These are phyloP conservation scores for Amanita phalloides DNA, from an alignment of 768 basidiomycete genomes.

Conservation along the genomic window DNA sequence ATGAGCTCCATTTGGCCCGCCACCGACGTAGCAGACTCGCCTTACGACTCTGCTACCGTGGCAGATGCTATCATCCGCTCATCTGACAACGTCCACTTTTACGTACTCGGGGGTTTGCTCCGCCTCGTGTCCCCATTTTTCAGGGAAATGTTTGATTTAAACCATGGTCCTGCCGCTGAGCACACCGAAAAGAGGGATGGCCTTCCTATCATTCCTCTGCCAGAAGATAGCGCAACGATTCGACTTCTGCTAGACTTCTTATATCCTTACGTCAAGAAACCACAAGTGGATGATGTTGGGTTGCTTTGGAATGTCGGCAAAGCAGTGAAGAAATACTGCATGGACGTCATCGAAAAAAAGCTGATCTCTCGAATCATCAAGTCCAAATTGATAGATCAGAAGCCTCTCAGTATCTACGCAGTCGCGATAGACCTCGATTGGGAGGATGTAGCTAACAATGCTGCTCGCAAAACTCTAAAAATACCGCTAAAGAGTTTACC, in stretches of 20 bases:
- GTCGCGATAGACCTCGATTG: neutral
- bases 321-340: constrained; percentile 3
- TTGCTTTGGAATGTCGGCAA: neutral
- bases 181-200: constrained; percentile 2
- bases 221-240: constrained; percentile 8
- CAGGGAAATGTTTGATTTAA: constrained; percentile 18
- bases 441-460: neutral
- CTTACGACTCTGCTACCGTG: neutral
- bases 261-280: neutral
- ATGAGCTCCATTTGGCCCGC: too few relatives aligned
- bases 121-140: constrained; percentile 21
- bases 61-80: constrained; percentile 13
- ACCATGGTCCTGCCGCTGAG: constrained; percentile 1
- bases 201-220: constrained; percentile 6
- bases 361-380: neutral
- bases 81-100: constrained; percentile 20
- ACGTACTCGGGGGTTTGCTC: constrained; percentile 16
- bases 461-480: neutral
- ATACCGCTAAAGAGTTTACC: neutral
- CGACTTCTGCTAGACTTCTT: constrained; percentile 5
- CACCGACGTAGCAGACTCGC: neutral
- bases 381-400: neutral
- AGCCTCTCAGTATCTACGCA: neutral
- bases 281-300: neutral
- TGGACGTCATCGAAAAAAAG: neutral